Evolutionary conservation across 805 yeast species (phyloP).

Genomic region (Sugiyamaella qingdaonensis): DNA sequence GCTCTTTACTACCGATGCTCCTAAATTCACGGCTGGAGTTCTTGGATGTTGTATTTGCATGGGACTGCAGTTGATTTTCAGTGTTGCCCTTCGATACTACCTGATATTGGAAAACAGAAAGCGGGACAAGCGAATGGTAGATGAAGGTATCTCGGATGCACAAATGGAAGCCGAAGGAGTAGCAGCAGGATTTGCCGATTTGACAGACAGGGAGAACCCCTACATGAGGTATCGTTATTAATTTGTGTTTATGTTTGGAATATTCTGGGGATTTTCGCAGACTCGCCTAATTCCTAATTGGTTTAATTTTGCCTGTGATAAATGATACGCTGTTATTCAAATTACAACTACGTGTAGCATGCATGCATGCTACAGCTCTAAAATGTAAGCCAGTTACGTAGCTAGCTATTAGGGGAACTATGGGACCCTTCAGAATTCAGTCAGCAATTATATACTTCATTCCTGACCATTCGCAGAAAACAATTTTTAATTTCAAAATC

Average conservation of each 20-base stretch:
- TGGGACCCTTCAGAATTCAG: too few relatives aligned
- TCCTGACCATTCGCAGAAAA: too few relatives aligned
- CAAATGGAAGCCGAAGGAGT: constrained; percentile 30
- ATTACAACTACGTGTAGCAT: too few relatives aligned
- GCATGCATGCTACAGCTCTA: too few relatives aligned
- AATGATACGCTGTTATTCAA: too few relatives aligned
- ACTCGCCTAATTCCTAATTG: too few relatives aligned
- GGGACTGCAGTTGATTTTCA: constrained; percentile 40
- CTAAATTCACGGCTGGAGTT: constrained; percentile 52
- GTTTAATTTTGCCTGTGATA: too few relatives aligned
- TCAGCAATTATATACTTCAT: too few relatives aligned
- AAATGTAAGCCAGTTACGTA: too few relatives aligned
- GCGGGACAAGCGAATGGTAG: constrained; percentile 38
- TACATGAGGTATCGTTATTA: constrained; percentile 45
- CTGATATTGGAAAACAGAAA: constrained; percentile 42
- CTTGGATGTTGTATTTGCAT: constrained; percentile 43
- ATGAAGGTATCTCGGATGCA: constrained; percentile 24
- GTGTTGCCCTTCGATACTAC: constrained; percentile 29
- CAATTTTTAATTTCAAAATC: too few relatives aligned
- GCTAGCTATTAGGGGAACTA: too few relatives aligned
- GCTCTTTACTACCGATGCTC: constrained; percentile 57
- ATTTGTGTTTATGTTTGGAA: constrained; percentile 17
- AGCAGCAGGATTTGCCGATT: constrained; percentile 39
- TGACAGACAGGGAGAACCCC: constrained; percentile 52
- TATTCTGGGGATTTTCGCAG: too few relatives aligned